These are phyloP conservation scores for Botrytis galanthina DNA, from an alignment of 2,329 filamentous ascomycete species.

Conservation along the genomic window DNA sequence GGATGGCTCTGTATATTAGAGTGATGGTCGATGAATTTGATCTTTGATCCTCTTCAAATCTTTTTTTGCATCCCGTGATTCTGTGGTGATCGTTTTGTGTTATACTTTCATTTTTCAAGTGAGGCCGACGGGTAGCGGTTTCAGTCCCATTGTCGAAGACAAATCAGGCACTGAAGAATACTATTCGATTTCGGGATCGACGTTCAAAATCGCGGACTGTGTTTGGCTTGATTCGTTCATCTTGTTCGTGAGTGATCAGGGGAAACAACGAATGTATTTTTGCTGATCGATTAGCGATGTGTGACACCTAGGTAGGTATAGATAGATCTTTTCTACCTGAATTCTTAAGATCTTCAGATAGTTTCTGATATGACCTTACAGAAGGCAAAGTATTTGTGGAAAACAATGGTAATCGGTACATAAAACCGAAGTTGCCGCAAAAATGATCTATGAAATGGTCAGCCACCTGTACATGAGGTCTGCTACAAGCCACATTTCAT, in stretches of 20 bases:
- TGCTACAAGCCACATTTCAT: not conserved
- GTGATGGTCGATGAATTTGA: not conserved
- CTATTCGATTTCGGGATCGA: not conserved
- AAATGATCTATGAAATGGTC: not conserved
- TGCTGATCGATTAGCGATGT: not conserved
- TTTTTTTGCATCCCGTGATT: not conserved
- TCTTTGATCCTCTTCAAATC: not conserved
- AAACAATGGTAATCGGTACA: not conserved
- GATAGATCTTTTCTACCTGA: not conserved
- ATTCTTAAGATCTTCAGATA: not conserved
- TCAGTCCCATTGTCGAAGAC: not conserved
- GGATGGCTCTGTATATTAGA: conserved; percentile 1
- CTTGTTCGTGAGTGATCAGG: not conserved
- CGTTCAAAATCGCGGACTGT: not conserved
- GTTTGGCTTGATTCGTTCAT: not conserved
- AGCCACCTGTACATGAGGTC: not conserved
- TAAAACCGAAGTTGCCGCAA: not conserved
- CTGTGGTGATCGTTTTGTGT: not conserved
- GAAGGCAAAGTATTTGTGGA: not conserved
- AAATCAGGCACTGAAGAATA: not conserved
- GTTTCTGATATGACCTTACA: not conserved
- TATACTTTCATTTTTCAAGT: not conserved
- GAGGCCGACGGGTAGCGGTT: not conserved
- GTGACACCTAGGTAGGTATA: not conserved
- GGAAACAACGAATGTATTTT: not conserved